Conservation (phyloP, 2,329 filamentous ascomycete genomes). For the Cercospora berteroae region DNA sequence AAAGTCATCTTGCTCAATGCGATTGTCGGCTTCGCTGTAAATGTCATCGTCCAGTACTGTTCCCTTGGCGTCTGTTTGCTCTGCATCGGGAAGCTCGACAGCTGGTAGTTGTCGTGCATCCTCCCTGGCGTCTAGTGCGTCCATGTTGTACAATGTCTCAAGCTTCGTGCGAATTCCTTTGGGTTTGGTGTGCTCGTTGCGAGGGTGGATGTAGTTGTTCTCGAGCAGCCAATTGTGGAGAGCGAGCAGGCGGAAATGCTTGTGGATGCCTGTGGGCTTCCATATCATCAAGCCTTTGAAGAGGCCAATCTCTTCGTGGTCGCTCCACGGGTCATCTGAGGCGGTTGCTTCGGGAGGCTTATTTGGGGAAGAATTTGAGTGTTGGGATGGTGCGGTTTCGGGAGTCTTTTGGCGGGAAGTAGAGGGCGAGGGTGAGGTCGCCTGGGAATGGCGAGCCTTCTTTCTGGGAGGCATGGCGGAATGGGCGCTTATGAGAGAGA, state of each 20-base stretch:
- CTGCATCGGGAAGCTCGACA: constrained; percentile 42
- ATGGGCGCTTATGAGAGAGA: background rate
- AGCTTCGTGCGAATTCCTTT: constrained; percentile 91
- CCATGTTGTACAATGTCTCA: constrained; percentile 76
- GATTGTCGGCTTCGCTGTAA: constrained; percentile 38
- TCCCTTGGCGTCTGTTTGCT: constrained; percentile 38
- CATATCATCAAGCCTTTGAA: constrained; percentile 90
- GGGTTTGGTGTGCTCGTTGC: constrained; percentile 70
- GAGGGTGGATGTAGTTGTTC: constrained; percentile 38
- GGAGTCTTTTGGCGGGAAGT: constrained; percentile 43
- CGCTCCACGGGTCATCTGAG: constrained; percentile 77
- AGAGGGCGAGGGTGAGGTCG: constrained; percentile 55
- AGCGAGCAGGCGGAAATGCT: constrained; percentile 87
- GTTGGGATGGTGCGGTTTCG: background rate
- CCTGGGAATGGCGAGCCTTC: constrained; percentile 57
- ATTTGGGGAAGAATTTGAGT: constrained; percentile 34
- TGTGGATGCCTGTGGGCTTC: constrained; percentile 97
- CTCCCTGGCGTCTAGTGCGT: constrained; percentile 80
- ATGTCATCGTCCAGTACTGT: constrained; percentile 39
- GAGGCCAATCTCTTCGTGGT: constrained; percentile 88
- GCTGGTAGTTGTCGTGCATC: constrained; percentile 56
- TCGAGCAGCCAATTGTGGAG: constrained; percentile 50
- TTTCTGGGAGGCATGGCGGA: constrained; percentile 66
- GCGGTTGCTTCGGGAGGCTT: background rate
- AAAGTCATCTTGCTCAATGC: constrained; percentile 44